A percentile compares a stretch with the other conserved stretches of the same genome.
Evolutionary conservation across 805 yeast genomes (phyloP).

Genomic region (Zygosaccharomyces lentus): DNA sequence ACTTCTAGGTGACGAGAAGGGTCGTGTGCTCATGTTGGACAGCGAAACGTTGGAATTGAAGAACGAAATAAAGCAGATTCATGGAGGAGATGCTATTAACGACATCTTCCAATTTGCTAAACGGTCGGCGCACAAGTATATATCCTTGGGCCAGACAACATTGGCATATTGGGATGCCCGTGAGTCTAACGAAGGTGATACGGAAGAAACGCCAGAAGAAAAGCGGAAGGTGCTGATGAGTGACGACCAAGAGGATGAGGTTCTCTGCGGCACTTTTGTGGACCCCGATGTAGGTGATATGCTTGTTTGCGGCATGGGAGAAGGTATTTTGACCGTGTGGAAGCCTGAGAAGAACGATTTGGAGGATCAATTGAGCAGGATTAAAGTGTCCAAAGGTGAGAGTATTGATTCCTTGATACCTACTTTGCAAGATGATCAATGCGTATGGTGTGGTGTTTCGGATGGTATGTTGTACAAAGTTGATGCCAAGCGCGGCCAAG

Average conservation of each 20-base stretch:
- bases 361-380: constrained; percentile 74
- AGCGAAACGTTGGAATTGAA: constrained; percentile 48
- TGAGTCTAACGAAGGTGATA: constrained; percentile 37
- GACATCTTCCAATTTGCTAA: constrained; percentile 64
- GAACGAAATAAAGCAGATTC: constrained; percentile 51
- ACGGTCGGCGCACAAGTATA: constrained; percentile 67
- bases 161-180: constrained; percentile 74
- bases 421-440: constrained; percentile 42
- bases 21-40: constrained; percentile 61
- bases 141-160: constrained; percentile 79
- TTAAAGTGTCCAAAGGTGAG: constrained; percentile 62
- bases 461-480: constrained; percentile 70
- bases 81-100: constrained; percentile 71
- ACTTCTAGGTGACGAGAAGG: constrained; percentile 62
- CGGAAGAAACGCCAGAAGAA: constrained; percentile 20
- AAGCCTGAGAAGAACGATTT: constrained; percentile 61
- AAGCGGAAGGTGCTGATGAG: constrained; percentile 55
- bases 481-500: constrained; percentile 58
- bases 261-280: constrained; percentile 68
- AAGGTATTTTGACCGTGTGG: constrained; percentile 88
- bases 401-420: constrained; percentile 69
- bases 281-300: constrained; percentile 60
- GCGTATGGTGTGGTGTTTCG: constrained; percentile 75
- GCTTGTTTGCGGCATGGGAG: constrained; percentile 82
- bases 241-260: constrained; percentile 92